Evolutionary conservation across 169 alveolate species (phyloP), one percentile per base, ranked within the genome.

Genomic region (Amoebophrya sp.): DNA sequence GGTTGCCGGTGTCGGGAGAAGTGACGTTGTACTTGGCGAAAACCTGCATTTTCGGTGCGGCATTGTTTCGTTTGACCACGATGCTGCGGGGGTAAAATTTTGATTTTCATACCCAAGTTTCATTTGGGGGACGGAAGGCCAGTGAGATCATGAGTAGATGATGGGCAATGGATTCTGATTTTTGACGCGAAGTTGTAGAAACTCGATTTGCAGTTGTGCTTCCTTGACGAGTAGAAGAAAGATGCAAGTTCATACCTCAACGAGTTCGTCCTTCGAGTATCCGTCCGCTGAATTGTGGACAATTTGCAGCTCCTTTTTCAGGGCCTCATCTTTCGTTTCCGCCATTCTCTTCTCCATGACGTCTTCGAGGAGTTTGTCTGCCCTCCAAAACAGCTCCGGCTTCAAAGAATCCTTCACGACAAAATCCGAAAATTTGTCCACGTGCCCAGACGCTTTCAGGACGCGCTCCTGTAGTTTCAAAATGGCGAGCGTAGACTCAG

Each of bases 401-500:
- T 95, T 96, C 58, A 92, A 95, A n/a, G 45, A 88, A 92, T 98
- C 99, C 92, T 96, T 96, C 5, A 98, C 98, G 98, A 98, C 97
- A 88, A 97, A 95, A 91, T 98, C 99, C n/a, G 99, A 96, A 94
- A 98, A 98, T 90, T 97, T 94, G 94, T 97, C 99, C 38, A 98
- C 99, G 90, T 98, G 99, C 0, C 98, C 99, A 40, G 99, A 97
- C 29, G 99, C 97, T 93, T 97, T 97, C 69, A 98, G 94, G 34
- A 98, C 99, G 23, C 90, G 45, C 90, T 98, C 97, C 39, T 99
- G 99, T 0, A n/a, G n/a, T n/a, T n/a, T n/a, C n/a, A n/a, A n/a
- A n/a, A n/a, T n/a, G n/a, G n/a, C n/a, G n/a, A n/a, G n/a, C n/a
- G n/a, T n/a, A n/a, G n/a, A n/a, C n/a, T n/a, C n/a, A n/a, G n/a